These are phyloP conservation scores for Thelephora ganbajun DNA, from an alignment of 768 basidiomycete genomes.

Conservation along the genomic window DNA sequence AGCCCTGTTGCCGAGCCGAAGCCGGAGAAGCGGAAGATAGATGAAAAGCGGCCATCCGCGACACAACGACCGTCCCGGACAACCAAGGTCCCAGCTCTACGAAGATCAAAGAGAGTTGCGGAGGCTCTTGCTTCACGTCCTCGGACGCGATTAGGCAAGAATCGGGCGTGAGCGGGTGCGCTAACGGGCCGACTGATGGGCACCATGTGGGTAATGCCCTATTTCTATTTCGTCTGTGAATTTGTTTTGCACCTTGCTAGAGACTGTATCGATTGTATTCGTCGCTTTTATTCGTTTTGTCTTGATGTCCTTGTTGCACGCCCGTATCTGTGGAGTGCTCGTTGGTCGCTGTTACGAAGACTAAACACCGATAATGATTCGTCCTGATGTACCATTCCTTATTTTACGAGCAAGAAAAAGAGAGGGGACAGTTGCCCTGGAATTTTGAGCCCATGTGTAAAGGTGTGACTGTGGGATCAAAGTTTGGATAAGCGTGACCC, in stretches of 20 bases:
- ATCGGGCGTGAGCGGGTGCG: constrained; percentile 6
- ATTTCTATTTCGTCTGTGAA: not conserved
- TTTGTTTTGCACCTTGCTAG: not conserved
- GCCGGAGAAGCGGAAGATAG: not conserved
- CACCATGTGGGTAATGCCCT: too few species aligned
- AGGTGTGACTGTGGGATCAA: not conserved
- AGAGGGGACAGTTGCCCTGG: too few species aligned
- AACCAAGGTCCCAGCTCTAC: constrained; percentile 26
- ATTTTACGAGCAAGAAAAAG: too few species aligned
- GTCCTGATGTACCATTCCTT: constrained; percentile 1
- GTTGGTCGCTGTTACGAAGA: not conserved
- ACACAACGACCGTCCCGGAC: constrained; percentile 1
- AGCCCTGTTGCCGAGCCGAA: constrained; percentile 29
- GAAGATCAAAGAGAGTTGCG: constrained; percentile 60
- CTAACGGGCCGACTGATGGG: too few species aligned
- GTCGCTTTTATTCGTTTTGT: constrained; percentile 2
- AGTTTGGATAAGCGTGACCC: not conserved
- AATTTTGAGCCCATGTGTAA: not conserved
- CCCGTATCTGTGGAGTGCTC: not conserved
- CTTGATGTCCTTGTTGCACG: not conserved
- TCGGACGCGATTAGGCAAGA: constrained; percentile 28
- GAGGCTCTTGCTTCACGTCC: constrained; percentile 38
- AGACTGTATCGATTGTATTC: not conserved
- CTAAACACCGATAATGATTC: too few species aligned
- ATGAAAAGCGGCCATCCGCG: not conserved